Base-by-base conservation (phyloP, 1,284 basidiomycete genomes). In the Rhodotorula mucilaginosa region DNA sequence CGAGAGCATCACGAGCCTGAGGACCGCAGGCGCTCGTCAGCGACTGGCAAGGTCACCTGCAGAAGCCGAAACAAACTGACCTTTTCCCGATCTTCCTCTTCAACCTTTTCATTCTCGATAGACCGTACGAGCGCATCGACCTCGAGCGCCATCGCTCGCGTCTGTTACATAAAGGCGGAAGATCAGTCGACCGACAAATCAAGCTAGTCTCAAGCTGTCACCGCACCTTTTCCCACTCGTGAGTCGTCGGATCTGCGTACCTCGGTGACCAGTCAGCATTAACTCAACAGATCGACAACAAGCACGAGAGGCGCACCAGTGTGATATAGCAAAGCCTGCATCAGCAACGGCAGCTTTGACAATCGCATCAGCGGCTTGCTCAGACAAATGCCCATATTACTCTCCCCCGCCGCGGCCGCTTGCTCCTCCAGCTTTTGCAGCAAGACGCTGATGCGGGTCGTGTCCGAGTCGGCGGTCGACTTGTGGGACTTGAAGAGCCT, bases 341-440 rank as follows among this genome's bases (percentile, higher is more conserved):
- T 97, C 56, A 99, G 87, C 23, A 99, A 86, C 4, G 96, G 96
- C 80, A 98, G 97, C 82, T 99, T 98, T 80, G 97, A 88, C 57
- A 99, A 85, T 47, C 96, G 88, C 80, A 98, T 96, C 83, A 99
- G 97, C 1, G 96, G 96, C 82, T 97, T 98, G 58, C 93, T 95
- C 15, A 97, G 84, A 4, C 93, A 93, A 79, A 99, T 98, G 48
- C 92, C 89, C 57, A 99, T 85, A 0, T 93, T 93, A 2, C 92
- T 93, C 83, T 97, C 94, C 74, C 93, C 94, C 79, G 90, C 90
- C 72, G 92, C 90, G 29, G 85, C 85, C 0, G 96, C 91, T 44
- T 84, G 83, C 73, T 89, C 86, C 81, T 98, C 96, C 21, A 97
- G 85, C 57, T 86, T 19, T 79, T 78, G 88, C 87, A 70, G 92